Conservation (phyloP, 192 early-diverging fungal species). For the Glomus cerebriforme region DNA sequence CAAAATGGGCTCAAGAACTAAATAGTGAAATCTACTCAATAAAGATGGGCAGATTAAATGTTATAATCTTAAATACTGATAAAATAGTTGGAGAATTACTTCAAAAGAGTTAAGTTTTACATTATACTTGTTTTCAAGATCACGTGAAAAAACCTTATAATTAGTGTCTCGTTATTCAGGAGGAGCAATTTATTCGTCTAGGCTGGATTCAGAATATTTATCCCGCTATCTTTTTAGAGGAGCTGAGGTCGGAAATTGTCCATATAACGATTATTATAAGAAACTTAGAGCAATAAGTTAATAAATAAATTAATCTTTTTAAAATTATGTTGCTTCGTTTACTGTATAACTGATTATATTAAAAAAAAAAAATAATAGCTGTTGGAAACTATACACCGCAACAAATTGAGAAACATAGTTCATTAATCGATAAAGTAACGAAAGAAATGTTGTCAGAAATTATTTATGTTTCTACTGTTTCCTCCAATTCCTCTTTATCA, state of each 20-base stretch:
- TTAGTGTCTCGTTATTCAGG: neutral
- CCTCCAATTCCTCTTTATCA: no score
- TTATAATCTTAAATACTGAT: neutral
- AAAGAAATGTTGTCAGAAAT: neutral
- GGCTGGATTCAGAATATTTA: neutral
- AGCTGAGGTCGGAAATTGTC: neutral
- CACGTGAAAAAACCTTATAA: neutral
- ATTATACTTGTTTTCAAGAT: neutral
- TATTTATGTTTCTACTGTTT: neutral
- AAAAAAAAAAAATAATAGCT: neutral
- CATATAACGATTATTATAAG: neutral
- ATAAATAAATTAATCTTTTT: neutral
- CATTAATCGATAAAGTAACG: neutral
- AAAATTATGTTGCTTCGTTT: neutral
- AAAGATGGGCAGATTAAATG: neutral
- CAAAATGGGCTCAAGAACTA: neutral
- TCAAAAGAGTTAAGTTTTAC: neutral
- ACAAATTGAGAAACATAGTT: neutral
- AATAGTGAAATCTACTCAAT: neutral
- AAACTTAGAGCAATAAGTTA: neutral
- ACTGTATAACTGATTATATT: neutral
- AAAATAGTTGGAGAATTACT: neutral
- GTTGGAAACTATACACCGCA: neutral
- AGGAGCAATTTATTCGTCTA: neutral
- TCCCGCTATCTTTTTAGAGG: neutral